Evolutionary conservation across 2,329 filamentous ascomycete species (phyloP), one percentile per base, ranked within the genome.

Genomic region (Lachnellula suecica): DNA sequence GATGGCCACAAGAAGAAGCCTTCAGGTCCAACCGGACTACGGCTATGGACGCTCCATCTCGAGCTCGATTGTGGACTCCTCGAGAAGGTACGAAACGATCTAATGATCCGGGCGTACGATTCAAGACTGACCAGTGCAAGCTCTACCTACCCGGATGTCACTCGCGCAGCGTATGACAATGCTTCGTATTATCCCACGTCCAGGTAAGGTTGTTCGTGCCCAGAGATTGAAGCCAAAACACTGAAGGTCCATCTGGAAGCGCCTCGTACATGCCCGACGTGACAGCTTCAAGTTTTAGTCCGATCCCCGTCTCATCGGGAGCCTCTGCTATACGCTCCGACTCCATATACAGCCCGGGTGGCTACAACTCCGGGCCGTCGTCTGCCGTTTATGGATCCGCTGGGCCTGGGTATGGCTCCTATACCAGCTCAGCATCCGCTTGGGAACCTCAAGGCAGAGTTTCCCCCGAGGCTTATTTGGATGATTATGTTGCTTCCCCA

Each of bases 401-500:
- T 25, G 63, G 61, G 29, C 62, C 64, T 40, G 59, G 59, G 31
- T 67, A 62, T 55, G 61, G 59, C 48, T 60, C 62, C 3, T 66
- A 64, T 53, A 55, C 57, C 31, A 61, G 57, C 49, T 63, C 62
- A 50, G 51, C 54, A 42, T 59, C 65, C 51, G 62, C 47, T 48
- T 66, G 64, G 65, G 66, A 67, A 41, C 54, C 63, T 53, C 59
- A 65, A 63, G 66, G 64, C 45, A 64, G 64, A 47, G 51, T 63
- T 47, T 68, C 67, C 23, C 65, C 66, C 6, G 67, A 68, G 53
- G 53, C 50, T 31, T 68, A 69, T 52, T 44, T 63, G 54, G 66
- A 68, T 56, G 66, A 68, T 45, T 67, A 81, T 56, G 73, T 80
- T 62, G 73, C 75, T 35, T 84, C 82, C 17, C 78, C 81, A 24